Evolutionary conservation across 352 stramenopile genomes (phyloP), one percentile per base, ranked within the genome.

Genomic region (Phytophthora pinifolia): DNA sequence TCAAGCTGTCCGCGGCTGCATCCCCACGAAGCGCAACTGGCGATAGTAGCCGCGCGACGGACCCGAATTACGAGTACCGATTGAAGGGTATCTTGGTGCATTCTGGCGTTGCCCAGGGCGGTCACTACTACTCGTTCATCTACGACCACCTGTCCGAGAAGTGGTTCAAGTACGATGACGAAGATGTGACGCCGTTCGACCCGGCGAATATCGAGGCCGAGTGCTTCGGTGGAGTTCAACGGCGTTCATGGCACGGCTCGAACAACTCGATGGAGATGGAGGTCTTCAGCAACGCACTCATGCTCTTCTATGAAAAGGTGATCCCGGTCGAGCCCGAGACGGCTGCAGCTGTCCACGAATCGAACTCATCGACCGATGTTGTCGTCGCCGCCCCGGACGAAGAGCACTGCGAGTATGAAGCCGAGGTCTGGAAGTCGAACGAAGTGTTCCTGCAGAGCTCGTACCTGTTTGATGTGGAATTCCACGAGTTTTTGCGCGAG

Each of bases 261-360:
- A 95, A 70, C 53, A 98, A 98, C 58, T 94, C 92, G 15, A 96
- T 99, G 69, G 97, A 99, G 65, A 98, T 97, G 78, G 97, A 99
- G 67, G 90, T 98, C 12, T 98, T 98, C 67, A 97, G 95, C 46
- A 99, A 99, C 65, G 97, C 96, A 4, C 72, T 99, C 5, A 99
- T 99, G 94, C 76, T 99, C 0, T 99, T 99, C 63, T 99, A 99
- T 60, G 97, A 99, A 59, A 99, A 99, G 70, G 88, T 99, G 20
- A 68, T 80, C 10, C 79, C 73, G 12, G 72, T 71, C 0, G 64
- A 86, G 15, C 74, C 68, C 25, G 59, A 65, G 18, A 65, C 58
- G 31, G 57, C 54, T n/a, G 22, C 15, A 41, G 48, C 25, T 33
- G 9, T 27, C n/a, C 53, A 59, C 45, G 62, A 29, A 25, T 27